A percentile compares a stretch with the other conserved stretches of the same genome.
These are phyloP conservation scores for Opeltia flavorubescens DNA, from an alignment of 495 filamentous ascomycete genomes.

Conservation along the genomic window DNA sequence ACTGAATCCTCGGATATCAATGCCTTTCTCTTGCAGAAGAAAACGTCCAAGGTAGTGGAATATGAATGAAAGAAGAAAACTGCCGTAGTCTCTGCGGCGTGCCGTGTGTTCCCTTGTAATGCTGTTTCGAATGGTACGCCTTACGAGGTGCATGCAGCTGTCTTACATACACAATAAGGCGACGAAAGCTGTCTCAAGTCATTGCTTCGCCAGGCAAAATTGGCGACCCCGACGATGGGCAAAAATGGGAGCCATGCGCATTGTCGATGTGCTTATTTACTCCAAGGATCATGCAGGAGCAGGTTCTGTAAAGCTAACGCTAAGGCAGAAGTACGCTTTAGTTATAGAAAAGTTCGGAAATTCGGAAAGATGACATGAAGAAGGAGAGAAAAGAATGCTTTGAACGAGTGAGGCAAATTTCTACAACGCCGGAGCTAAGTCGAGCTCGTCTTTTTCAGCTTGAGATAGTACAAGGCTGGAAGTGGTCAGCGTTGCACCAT, in stretches of 20 bases:
- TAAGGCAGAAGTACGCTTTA: not conserved
- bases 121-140: not conserved
- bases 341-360: not conserved
- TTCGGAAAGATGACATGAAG: not conserved
- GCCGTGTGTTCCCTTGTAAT: not conserved
- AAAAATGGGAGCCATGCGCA: not conserved
- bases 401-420: not conserved
- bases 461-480: not conserved
- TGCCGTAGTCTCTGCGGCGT: not conserved
- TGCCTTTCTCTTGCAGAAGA: not conserved
- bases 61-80: not conserved
- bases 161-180: not conserved
- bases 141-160: not conserved
- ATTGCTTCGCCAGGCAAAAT: not conserved
- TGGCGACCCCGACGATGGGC: not conserved
- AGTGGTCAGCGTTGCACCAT: too few relatives aligned
- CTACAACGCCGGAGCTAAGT: not conserved
- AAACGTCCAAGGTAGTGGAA: not conserved
- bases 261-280: not conserved
- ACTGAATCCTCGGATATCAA: not conserved
- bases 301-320: not conserved
- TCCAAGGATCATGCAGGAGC: not conserved
- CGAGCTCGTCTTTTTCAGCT: not conserved
- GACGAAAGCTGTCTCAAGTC: not conserved
- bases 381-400: not conserved